A percentile compares a stretch with the other conserved stretches of the same genome.
These are phyloP conservation scores for Globisporangium irregulare DNA, from an alignment of 352 stramenopile genomes.

Conservation along the genomic window DNA sequence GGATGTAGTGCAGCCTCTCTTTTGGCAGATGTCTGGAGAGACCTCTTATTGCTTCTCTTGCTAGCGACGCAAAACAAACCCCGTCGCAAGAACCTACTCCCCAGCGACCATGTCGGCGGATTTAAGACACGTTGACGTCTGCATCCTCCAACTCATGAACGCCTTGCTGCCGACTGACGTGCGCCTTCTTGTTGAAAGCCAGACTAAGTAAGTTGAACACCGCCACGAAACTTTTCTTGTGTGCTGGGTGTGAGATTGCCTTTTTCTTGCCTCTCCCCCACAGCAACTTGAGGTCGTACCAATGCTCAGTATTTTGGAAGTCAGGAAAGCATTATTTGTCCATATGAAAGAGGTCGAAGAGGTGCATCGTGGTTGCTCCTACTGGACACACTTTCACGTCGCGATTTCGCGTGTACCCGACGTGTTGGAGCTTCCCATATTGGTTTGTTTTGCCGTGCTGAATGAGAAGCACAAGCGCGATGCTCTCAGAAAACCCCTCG, in stretches of 20 bases:
- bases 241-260: background rate
- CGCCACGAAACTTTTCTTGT: background rate
- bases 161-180: background rate
- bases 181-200: background rate
- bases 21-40: background rate
- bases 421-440: background rate
- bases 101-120: background rate
- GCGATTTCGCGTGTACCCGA: background rate
- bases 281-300: background rate
- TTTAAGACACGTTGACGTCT: background rate
- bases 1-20: background rate
- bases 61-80: background rate
- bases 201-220: background rate
- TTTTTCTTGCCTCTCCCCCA: background rate
- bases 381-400: background rate
- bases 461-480: background rate
- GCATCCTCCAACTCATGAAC: background rate
- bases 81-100: background rate
- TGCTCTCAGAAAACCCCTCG: background rate
- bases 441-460: background rate
- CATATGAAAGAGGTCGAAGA: background rate
- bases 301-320: background rate
- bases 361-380: background rate
- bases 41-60: background rate
- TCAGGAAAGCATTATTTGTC: background rate